Evolutionary conservation across 169 alveolate species (phyloP), one percentile per base, ranked within the genome.

Genomic region (Cystoisospora suis): DNA sequence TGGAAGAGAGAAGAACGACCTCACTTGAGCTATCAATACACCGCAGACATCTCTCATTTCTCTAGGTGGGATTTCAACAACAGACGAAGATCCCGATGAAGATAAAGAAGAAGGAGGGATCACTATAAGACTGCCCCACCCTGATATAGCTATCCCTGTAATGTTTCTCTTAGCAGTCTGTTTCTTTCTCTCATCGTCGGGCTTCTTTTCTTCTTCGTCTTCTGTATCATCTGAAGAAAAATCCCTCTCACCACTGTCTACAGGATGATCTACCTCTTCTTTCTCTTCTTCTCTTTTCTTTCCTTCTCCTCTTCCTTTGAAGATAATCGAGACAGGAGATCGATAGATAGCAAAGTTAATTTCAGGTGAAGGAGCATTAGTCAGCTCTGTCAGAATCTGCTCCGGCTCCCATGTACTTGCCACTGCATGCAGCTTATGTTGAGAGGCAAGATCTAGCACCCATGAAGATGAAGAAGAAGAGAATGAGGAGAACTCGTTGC

Each of bases 401-500:
- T 72, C 56, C 15, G 83, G 83, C 83, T 72, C 58, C 83, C 83
- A 72, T n/a, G 9, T 34, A 53, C 56, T 38, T 1, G 83, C 46
- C 17, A 72, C 83, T 34, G 83, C 83, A 27, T 72, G 83, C 56
- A 72, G 83, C 15, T 36, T 6, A 34, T 72, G 83, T 34, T 72
- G 83, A 29, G 83, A 72, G 32, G 83, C 83, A 34, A 72, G n/a
- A 27, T 72, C 83, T 12, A 72, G 83, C 42, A 72, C 47, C 46
- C 53, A 72, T 29, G 83, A 12, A n/a, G 83, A 32, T 20, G 56
- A 9, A 27, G 83, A 17, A 12, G 83, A 29, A 5, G 36, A 17
- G 15, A 27, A 15, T 12, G 53, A 46, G 65, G 29, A 12, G 65
- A 53, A 53, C 12, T 23, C 29, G 23, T 12, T 12, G 65, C 12